Evolutionary conservation across 2,329 filamentous ascomycete genomes (phyloP).

Genomic region (Plenodomus biglobosus): DNA sequence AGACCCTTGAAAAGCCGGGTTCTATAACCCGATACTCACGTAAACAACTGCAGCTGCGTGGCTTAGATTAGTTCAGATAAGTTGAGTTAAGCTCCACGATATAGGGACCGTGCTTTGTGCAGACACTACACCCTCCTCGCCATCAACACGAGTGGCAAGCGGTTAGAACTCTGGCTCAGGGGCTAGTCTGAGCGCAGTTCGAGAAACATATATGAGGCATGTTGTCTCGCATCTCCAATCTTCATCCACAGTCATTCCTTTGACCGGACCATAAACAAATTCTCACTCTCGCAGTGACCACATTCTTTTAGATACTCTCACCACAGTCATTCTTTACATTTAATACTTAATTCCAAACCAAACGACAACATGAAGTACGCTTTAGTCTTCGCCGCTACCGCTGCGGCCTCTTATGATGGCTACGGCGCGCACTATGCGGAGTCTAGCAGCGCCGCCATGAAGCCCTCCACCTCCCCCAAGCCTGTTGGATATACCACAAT

Average conservation of each 20-base stretch:
- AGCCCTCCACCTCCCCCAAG: slow-evolving; percentile 13
- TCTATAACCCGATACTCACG: too few relatives aligned
- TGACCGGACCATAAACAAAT: slow-evolving; percentile 19
- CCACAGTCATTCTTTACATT: slow-evolving; percentile 30
- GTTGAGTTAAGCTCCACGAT: too few relatives aligned
- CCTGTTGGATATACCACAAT: slow-evolving; percentile 32
- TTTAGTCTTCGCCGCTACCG: slow-evolving; percentile 29
- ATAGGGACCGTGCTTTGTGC: not conserved
- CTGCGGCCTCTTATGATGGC: slow-evolving; percentile 22
- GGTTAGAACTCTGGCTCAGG: not conserved
- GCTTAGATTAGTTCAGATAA: too few relatives aligned
- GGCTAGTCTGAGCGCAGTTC: not conserved
- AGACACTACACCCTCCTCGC: not conserved
- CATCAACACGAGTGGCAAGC: not conserved
- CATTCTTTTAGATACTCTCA: slow-evolving; percentile 20
- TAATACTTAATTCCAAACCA: slow-evolving; percentile 14
- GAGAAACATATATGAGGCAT: not conserved
- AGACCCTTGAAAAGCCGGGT: too few relatives aligned
- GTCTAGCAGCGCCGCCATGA: slow-evolving; percentile 13
- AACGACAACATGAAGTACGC: slow-evolving; percentile 26
- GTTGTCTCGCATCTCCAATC: not conserved
- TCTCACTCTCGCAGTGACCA: slow-evolving; percentile 21
- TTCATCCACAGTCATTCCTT: slow-evolving; percentile 21
- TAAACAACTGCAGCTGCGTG: not conserved
- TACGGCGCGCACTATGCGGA: slow-evolving; percentile 15